Conservation (phyloP, 495 filamentous ascomycete species). For the Podospora pseudopauciseta region DNA sequence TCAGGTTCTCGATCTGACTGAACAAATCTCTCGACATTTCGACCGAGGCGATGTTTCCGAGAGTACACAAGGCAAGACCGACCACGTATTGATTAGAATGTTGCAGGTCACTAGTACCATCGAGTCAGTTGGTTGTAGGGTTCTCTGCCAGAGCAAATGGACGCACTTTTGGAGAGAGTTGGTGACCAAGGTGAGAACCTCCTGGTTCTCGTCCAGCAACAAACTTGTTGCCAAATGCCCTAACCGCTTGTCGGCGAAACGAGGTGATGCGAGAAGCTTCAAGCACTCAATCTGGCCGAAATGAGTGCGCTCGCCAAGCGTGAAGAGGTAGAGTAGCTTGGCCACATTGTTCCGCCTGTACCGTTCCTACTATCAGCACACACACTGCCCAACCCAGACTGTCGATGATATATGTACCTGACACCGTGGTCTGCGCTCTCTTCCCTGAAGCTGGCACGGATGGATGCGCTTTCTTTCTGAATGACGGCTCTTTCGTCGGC, state of each 20-base stretch:
- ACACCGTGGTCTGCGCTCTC: slow-evolving; percentile 89
- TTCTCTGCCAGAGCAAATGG: not conserved
- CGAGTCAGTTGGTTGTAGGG: slow-evolving; percentile 25
- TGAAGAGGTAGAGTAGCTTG: slow-evolving; percentile 96
- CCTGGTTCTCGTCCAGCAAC: slow-evolving; percentile 95
- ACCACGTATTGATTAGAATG: slow-evolving; percentile 99
- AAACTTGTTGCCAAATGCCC: slow-evolving; percentile 96
- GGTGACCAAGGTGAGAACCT: slow-evolving; percentile 93
- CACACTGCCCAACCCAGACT: not conserved
- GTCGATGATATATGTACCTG: slow-evolving; percentile 52
- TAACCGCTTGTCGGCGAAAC: slow-evolving; percentile 95
- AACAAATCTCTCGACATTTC: slow-evolving; percentile 99
- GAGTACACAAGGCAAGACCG: slow-evolving; percentile 88
- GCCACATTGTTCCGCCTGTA: slow-evolving; percentile 95
- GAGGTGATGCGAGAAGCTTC: slow-evolving; percentile 92
- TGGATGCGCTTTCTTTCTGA: slow-evolving; percentile 97
- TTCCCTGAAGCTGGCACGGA: slow-evolving; percentile 93
- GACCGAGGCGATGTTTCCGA: slow-evolving; percentile 94
- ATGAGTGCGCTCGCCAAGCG: slow-evolving; percentile 95
- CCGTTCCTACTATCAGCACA: slow-evolving; percentile 20
- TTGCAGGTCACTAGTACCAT: slow-evolving; percentile 73
- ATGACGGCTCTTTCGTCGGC: slow-evolving; percentile 97
- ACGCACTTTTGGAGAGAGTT: slow-evolving; percentile 93
- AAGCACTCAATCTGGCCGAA: slow-evolving; percentile 99
- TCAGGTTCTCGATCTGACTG: slow-evolving; percentile 82